These are phyloP conservation scores for Hapsidospora chrysogenum DNA, from an alignment of 495 filamentous ascomycete species.

Conservation along the genomic window DNA sequence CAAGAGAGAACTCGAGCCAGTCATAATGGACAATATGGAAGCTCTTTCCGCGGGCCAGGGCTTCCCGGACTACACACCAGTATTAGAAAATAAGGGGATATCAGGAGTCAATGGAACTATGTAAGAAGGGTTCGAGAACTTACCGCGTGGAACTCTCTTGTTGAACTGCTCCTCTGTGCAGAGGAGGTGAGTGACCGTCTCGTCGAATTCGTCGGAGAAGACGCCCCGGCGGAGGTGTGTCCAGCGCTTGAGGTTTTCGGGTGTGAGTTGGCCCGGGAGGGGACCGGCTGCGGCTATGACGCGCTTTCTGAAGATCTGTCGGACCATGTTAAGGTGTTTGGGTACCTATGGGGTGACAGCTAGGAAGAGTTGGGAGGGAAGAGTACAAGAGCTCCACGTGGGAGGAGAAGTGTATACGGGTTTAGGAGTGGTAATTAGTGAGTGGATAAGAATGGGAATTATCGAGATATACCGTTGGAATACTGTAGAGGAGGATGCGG, in stretches of 20 bases:
- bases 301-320: constrained; percentile 12
- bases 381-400: neutral
- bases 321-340: constrained; percentile 5
- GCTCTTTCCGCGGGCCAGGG: constrained; percentile 1
- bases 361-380: too few species aligned
- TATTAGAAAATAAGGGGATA: neutral
- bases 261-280: constrained; percentile 13
- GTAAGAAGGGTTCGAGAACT: neutral
- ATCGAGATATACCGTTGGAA: neutral
- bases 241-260: constrained; percentile 16
- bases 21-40: constrained; percentile 16
- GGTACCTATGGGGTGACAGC: too few species aligned
- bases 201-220: constrained; percentile 8
- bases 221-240: constrained; percentile 10
- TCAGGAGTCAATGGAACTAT: neutral
- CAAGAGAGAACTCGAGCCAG: constrained; percentile 23
- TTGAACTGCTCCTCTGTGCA: constrained; percentile 15
- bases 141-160: constrained; percentile 3
- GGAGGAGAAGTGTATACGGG: neutral
- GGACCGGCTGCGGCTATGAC: constrained; percentile 13
- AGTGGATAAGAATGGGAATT: neutral
- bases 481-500: too few species aligned
- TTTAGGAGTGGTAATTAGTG: neutral
- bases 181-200: constrained; percentile 19
- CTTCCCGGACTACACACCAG: neutral